These are phyloP conservation scores for Limnomonas spitsbergensis DNA, from an alignment of 139 green algal genomes.

Conservation along the genomic window DNA sequence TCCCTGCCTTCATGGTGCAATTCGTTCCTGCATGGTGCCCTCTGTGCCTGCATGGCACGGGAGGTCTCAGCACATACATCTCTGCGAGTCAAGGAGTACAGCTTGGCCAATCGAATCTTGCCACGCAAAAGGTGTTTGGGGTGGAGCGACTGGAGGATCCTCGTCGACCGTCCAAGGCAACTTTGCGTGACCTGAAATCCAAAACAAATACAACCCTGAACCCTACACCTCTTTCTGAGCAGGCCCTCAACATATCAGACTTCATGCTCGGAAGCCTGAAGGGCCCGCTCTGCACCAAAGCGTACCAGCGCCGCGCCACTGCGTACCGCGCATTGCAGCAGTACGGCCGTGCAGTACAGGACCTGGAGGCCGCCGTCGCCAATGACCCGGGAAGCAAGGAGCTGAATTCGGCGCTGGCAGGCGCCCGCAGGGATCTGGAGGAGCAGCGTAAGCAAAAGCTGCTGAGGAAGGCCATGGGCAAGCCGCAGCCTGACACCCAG, in stretches of 20 bases:
- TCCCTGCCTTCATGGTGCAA: too few species aligned
- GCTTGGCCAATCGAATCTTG: too few species aligned
- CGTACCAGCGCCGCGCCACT: slow-evolving; percentile 51
- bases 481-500: neutral
- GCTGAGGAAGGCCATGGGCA: slow-evolving; percentile 18
- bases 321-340: slow-evolving; percentile 55
- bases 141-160: too few species aligned
- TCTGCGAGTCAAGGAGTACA: too few species aligned
- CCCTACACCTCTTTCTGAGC: too few species aligned
- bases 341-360: slow-evolving; percentile 29
- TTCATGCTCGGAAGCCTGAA: slow-evolving; percentile 55
- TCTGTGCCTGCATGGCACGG: too few species aligned
- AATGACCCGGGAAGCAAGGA: slow-evolving; percentile 31
- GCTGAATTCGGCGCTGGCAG: slow-evolving; percentile 22
- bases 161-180: too few species aligned
- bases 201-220: too few species aligned
- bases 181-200: too few species aligned
- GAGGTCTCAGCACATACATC: too few species aligned
- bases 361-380: slow-evolving; percentile 37
- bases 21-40: too few species aligned
- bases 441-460: slow-evolving; percentile 29
- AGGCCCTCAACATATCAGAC: slow-evolving; percentile 64
- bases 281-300: slow-evolving; percentile 63
- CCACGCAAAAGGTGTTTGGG: too few species aligned
- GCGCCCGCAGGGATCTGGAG: slow-evolving; percentile 13